These are phyloP conservation scores for Penicillium griseofulvum DNA, from an alignment of 2,329 filamentous ascomycete genomes.

Conservation along the genomic window DNA sequence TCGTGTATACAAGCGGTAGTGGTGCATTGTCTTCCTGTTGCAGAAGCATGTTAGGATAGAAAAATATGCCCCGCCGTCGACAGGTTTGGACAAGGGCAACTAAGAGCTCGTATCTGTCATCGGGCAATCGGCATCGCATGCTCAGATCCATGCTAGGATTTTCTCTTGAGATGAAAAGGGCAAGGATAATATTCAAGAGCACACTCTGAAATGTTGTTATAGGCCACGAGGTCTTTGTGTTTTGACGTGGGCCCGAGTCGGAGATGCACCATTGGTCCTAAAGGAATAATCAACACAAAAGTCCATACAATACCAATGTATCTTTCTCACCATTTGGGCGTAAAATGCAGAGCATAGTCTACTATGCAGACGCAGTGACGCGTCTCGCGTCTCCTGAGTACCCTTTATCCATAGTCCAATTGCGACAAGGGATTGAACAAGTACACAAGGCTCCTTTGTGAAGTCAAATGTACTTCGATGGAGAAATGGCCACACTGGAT, in stretches of 20 bases:
- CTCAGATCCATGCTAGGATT: conserved; percentile 8
- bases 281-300: not conserved
- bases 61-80: conserved; percentile 22
- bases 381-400: conserved; percentile 11
- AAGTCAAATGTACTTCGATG: conserved; percentile 22
- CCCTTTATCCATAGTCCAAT: conserved; percentile 28
- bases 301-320: not conserved
- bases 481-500: conserved; percentile 29
- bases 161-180: conserved; percentile 15
- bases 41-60: conserved; percentile 26
- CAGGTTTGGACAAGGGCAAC: conserved; percentile 23
- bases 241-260: not conserved
- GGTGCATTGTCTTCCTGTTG: conserved; percentile 15
- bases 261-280: conserved; percentile 17
- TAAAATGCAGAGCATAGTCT: conserved; percentile 19
- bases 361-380: conserved; percentile 23
- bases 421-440: conserved; percentile 27
- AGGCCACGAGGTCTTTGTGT: conserved; percentile 17
- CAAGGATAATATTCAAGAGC: conserved; percentile 27
- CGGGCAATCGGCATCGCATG: conserved; percentile 9
- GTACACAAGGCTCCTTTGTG: conserved; percentile 21
- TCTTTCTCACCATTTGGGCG: conserved; percentile 20
- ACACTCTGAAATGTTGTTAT: conserved; percentile 30
- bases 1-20: conserved; percentile 19
- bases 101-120: conserved; percentile 18